A percentile compares a stretch with the other conserved stretches of the same genome.
Evolutionary conservation across 805 yeast genomes (phyloP).

Genomic region (Hanseniaspora meyeri): DNA sequence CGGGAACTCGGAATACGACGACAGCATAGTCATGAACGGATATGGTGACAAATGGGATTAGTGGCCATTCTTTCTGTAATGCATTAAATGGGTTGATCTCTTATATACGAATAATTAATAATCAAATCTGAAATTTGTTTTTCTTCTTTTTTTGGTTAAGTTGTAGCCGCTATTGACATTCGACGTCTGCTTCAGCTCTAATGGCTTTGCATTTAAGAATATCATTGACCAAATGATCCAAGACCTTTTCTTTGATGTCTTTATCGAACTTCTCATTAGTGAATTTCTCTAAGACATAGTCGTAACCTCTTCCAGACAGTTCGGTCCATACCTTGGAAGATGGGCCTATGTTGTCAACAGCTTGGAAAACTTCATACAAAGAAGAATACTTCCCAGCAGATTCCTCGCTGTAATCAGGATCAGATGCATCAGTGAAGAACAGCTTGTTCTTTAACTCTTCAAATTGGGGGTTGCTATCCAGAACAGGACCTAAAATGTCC

Average conservation of each 20-base stretch:
- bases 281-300: constrained; percentile 41
- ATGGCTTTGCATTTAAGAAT: background rate
- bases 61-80: too few species aligned
- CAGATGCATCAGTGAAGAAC: constrained; percentile 57
- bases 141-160: too few species aligned
- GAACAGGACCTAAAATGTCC: constrained; percentile 54
- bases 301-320: constrained; percentile 32
- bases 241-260: constrained; percentile 37
- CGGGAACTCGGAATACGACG: constrained; percentile 9
- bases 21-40: constrained; percentile 6
- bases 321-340: constrained; percentile 17
- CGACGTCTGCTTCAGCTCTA: constrained; percentile 5
- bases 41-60: constrained; percentile 4
- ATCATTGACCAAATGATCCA: constrained; percentile 1
- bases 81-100: background rate
- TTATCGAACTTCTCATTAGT: constrained; percentile 46
- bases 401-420: constrained; percentile 48
- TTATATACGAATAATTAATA: background rate
- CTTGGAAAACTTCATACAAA: constrained; percentile 38
- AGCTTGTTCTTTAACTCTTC: constrained; percentile 53
- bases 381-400: constrained; percentile 30
- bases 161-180: background rate
- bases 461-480: background rate
- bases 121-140: background rate
- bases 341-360: constrained; percentile 20